phyloP scores from a whole-genome alignment of 2,329 filamentous ascomycete genomes.

The Berkeleyomyces basicola region DNA sequence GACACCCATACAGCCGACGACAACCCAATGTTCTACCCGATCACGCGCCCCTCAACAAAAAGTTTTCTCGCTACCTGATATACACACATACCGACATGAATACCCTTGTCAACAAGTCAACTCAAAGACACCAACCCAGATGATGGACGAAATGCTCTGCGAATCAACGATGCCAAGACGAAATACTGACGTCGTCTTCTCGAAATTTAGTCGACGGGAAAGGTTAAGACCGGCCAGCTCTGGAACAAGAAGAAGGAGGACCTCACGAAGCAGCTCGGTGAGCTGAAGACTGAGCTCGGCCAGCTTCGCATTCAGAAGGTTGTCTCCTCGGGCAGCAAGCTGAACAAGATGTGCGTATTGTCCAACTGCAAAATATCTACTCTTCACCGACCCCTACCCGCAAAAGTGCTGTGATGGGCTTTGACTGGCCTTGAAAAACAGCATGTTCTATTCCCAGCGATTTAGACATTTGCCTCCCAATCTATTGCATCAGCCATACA shows the following conservation, averaged over 20 bases:
- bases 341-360: constrained; percentile 78
- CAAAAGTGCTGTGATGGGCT: not conserved
- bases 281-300: constrained; percentile 91
- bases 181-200: constrained; percentile 10
- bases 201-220: constrained; percentile 29
- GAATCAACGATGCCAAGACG: constrained; percentile 1
- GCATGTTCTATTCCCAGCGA: not conserved
- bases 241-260: constrained; percentile 99
- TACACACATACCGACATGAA: not conserved
- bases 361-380: not conserved
- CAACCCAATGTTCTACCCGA: not conserved
- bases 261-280: constrained; percentile 82
- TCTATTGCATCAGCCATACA: not conserved
- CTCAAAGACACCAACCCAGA: not conserved
- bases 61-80: not conserved
- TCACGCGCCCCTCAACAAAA: not conserved
- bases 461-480: not conserved
- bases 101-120: not conserved
- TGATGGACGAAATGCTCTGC: not conserved
- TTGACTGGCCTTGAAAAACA: not conserved
- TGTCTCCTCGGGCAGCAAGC: constrained; percentile 83
- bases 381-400: not conserved
- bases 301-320: constrained; percentile 98
- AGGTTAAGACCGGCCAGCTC: constrained; percentile 91
- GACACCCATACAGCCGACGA: constrained; percentile 3